These are phyloP conservation scores for Limnomonas spitsbergensis DNA, from an alignment of 139 green algal species.

Conservation along the genomic window DNA sequence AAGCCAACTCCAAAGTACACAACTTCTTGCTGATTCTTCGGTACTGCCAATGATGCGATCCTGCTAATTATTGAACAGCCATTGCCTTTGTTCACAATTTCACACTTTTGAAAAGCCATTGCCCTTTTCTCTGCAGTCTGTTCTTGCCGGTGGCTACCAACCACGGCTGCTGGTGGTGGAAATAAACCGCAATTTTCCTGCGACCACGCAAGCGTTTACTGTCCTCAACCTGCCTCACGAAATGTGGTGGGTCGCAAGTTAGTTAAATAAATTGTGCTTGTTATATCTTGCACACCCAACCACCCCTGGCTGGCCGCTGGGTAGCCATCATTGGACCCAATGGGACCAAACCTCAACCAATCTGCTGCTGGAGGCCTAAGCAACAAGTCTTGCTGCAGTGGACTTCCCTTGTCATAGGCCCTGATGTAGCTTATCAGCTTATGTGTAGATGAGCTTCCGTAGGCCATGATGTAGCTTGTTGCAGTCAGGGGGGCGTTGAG, in stretches of 20 bases:
- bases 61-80: neutral
- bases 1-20: neutral
- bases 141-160: neutral
- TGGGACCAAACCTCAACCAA: too few relatives aligned
- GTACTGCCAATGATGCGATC: neutral
- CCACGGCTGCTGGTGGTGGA: neutral
- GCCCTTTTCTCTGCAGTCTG: neutral
- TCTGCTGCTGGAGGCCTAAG: too few relatives aligned
- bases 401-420: too few relatives aligned
- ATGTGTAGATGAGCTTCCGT: too few relatives aligned
- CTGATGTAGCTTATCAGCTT: too few relatives aligned
- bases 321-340: too few relatives aligned
- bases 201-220: neutral
- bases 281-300: neutral
- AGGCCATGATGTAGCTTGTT: too few relatives aligned
- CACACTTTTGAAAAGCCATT: neutral
- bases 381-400: too few relatives aligned
- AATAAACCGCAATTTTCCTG: conserved; percentile 9
- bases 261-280: neutral
- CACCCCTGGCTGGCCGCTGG: neutral
- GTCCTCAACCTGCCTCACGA: neutral
- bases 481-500: too few relatives aligned
- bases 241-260: neutral
- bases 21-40: neutral
- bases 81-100: neutral